Evolutionary conservation across 2,329 filamentous ascomycete species (phyloP).

Genomic region (Hypoxylon sp.): DNA sequence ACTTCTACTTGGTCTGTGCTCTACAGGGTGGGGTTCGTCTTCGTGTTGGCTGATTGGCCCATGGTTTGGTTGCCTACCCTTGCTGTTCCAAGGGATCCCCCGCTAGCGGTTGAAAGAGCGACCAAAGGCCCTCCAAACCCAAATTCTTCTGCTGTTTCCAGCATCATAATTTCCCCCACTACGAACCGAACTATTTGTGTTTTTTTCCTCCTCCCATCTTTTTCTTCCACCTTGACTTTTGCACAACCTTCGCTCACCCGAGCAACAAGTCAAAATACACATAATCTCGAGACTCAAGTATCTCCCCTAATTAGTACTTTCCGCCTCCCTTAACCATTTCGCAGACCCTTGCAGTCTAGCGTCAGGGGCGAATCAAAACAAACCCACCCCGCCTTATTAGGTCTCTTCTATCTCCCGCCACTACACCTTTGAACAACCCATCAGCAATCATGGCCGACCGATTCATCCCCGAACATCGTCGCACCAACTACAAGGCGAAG

Average conservation of each 20-base stretch:
- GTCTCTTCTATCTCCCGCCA: conserved; percentile 41
- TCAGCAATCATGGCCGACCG: conserved; percentile 88
- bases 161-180: conserved; percentile 47
- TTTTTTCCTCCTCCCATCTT: conserved; percentile 22
- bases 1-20: conserved; percentile 32
- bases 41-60: conserved; percentile 21
- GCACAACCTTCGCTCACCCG: neutral
- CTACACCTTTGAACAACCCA: conserved; percentile 35
- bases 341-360: conserved; percentile 5
- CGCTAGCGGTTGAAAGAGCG: conserved; percentile 46
- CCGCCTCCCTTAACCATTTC: conserved; percentile 1
- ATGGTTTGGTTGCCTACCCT: conserved; percentile 12
- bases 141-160: conserved; percentile 50
- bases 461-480: conserved; percentile 99
- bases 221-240: conserved; percentile 21
- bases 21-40: conserved; percentile 2
- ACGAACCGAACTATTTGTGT: conserved; percentile 34
- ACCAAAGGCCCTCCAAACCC: conserved; percentile 41
- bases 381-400: conserved; percentile 48
- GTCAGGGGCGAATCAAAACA: conserved; percentile 46
- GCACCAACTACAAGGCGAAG: conserved; percentile 99
- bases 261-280: neutral
- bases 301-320: conserved; percentile 11
- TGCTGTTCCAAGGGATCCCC: neutral
- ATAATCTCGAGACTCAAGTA: conserved; percentile 2